These are phyloP conservation scores for Pugionium cornutum DNA, from an alignment of 345 rosid genomes.

Conservation along the genomic window DNA sequence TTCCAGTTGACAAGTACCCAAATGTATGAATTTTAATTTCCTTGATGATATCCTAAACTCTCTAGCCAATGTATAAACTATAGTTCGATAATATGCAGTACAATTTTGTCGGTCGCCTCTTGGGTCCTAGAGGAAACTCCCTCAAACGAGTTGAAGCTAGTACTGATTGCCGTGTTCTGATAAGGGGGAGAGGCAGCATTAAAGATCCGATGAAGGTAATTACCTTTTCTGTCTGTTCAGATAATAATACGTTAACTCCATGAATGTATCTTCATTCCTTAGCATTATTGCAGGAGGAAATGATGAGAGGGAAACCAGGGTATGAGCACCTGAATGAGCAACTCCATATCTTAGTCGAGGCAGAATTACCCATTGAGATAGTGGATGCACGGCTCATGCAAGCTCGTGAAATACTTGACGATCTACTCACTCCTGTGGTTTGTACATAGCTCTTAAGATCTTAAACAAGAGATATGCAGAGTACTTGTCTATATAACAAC, in stretches of 20 bases:
- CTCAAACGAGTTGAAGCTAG: constrained; percentile 96
- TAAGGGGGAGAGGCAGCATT: constrained; percentile 97
- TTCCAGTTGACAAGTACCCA: constrained; percentile 86
- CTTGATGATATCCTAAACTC: constrained; percentile 1
- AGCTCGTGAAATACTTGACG: constrained; percentile 92
- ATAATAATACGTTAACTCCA: neutral
- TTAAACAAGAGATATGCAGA: constrained; percentile 10
- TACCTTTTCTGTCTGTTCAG: neutral
- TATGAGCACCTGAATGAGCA: constrained; percentile 97
- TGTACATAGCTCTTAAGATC: constrained; percentile 26
- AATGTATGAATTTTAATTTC: constrained; percentile 50
- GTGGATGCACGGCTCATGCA: constrained; percentile 89
- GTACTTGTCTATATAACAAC: neutral
- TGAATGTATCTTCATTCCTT: constrained; percentile 13
- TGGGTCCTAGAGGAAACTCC: constrained; percentile 99
- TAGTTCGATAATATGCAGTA: constrained; percentile 55
- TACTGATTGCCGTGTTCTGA: constrained; percentile 93
- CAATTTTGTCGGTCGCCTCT: constrained; percentile 99
- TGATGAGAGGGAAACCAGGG: constrained; percentile 97
- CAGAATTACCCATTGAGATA: constrained; percentile 88
- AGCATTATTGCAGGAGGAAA: constrained; percentile 65
- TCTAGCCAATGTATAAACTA: constrained; percentile 26
- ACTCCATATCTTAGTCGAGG: constrained; percentile 92
- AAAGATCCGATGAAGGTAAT: constrained; percentile 88
- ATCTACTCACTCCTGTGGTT: constrained; percentile 88